These are phyloP conservation scores for Cudoniella acicularis DNA, from an alignment of 495 filamentous ascomycete genomes.

Conservation along the genomic window DNA sequence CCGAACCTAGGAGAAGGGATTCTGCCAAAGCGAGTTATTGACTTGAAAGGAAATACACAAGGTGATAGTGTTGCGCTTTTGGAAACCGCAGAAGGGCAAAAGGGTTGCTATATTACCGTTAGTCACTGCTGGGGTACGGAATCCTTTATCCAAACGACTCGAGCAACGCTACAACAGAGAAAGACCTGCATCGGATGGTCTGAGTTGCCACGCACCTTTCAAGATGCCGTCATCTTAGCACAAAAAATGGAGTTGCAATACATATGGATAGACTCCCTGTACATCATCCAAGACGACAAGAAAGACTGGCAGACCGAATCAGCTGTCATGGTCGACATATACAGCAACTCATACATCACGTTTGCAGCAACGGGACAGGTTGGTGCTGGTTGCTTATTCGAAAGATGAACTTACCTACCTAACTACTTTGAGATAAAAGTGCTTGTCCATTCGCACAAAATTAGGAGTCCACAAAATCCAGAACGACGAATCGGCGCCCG, in stretches of 20 bases:
- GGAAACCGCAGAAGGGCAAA: constrained; percentile 1
- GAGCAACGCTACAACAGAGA: not conserved
- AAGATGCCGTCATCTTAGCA: constrained; percentile 11
- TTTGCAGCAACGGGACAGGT: constrained; percentile 9
- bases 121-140: constrained; percentile 17
- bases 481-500: not conserved
- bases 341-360: constrained; percentile 17
- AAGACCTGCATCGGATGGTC: constrained; percentile 11
- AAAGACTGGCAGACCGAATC: constrained; percentile 11
- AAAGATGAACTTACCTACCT: not conserved
- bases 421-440: not conserved
- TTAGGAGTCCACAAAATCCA: not conserved
- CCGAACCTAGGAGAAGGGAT: not conserved
- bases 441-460: not conserved
- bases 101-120: constrained; percentile 8
- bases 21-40: not conserved
- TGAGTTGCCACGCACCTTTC: constrained; percentile 8
- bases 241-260: constrained; percentile 8
- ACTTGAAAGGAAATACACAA: not conserved
- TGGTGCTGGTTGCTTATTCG: constrained; percentile 3
- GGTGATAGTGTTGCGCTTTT: not conserved
- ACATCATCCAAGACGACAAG: constrained; percentile 14
- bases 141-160: not conserved
- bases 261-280: constrained; percentile 15
- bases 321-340: constrained; percentile 18